Conservation (phyloP, 2,329 filamentous ascomycete genomes). For the Emmonsiellopsis sp. region DNA sequence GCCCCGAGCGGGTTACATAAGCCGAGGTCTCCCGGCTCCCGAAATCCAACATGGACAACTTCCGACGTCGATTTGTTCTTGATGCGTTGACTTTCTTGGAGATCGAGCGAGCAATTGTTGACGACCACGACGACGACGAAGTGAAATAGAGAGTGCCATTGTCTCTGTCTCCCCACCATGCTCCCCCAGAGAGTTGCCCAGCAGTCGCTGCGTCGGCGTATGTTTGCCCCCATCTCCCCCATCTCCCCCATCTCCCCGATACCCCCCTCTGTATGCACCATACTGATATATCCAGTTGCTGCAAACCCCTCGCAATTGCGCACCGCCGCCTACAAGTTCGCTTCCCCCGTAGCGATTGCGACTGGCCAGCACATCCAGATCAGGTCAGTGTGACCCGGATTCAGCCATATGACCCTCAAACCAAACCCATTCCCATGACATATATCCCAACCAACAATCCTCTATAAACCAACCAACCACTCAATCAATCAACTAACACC, state of each 20-base stretch:
- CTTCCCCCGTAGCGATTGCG: slow-evolving; percentile 36
- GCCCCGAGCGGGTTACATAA: slow-evolving; percentile 24
- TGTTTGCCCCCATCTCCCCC: slow-evolving; percentile 15
- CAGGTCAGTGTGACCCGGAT: slow-evolving; percentile 25
- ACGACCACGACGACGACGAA: background rate
- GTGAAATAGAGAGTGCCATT: background rate
- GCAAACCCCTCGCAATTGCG: slow-evolving; percentile 35
- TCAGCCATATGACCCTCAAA: background rate
- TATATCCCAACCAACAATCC: slow-evolving; percentile 1
- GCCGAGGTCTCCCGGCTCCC: slow-evolving; percentile 35
- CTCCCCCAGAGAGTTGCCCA: slow-evolving; percentile 40
- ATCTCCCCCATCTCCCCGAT: too few species aligned
- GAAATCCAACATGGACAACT: slow-evolving; percentile 17
- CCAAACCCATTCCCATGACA: background rate
- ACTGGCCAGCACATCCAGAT: slow-evolving; percentile 35
- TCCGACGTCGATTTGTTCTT: background rate
- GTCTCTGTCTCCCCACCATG: slow-evolving; percentile 25
- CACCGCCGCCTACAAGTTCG: slow-evolving; percentile 33
- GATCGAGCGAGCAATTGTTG: background rate
- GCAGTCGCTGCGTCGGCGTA: slow-evolving; percentile 42
- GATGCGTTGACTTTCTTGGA: too few species aligned
- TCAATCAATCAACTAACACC: background rate
- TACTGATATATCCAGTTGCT: slow-evolving; percentile 30
- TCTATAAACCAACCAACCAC: background rate
- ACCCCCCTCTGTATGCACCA: too few species aligned